Conservation (phyloP, 225 moss, liverwort and hornwort genomes). For the Asterella californica region DNA sequence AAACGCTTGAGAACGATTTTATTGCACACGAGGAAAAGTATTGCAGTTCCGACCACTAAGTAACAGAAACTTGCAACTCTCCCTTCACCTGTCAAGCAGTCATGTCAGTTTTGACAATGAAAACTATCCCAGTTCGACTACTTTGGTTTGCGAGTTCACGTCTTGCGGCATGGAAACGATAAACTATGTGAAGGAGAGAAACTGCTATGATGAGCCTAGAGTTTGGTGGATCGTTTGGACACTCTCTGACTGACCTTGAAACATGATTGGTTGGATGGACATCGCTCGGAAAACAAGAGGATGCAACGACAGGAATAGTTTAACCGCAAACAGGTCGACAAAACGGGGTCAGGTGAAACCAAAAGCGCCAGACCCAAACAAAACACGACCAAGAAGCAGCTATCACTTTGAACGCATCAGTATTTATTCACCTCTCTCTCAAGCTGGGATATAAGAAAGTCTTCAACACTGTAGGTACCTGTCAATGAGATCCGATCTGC, state of each 20-base stretch:
- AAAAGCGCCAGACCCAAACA: not conserved
- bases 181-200: not conserved
- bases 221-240: too few species aligned
- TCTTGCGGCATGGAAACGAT: not conserved
- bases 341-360: not conserved
- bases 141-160: not conserved
- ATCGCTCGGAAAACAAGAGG: not conserved
- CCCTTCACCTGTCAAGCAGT: not conserved
- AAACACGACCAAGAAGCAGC: not conserved
- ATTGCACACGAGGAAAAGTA: slow-evolving; percentile 38
- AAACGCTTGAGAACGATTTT: slow-evolving; percentile 41
- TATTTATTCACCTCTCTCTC: not conserved
- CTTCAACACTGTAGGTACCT: slow-evolving; percentile 21
- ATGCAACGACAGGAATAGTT: too few species aligned
- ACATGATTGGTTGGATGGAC: not conserved
- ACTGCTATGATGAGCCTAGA: not conserved
- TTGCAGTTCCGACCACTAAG: slow-evolving; percentile 22
- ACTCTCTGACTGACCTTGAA: too few species aligned
- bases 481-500: slow-evolving; percentile 40
- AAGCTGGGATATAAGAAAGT: not conserved
- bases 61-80: not conserved
- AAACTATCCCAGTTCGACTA: not conserved
- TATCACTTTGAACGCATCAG: not conserved
- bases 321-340: not conserved
- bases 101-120: not conserved